Percentiles rank a stretch among this genome's conserved stretches.
phyloP scores from a whole-genome alignment of 1,284 basidiomycete species.

The Papiliotrema laurentii region DNA sequence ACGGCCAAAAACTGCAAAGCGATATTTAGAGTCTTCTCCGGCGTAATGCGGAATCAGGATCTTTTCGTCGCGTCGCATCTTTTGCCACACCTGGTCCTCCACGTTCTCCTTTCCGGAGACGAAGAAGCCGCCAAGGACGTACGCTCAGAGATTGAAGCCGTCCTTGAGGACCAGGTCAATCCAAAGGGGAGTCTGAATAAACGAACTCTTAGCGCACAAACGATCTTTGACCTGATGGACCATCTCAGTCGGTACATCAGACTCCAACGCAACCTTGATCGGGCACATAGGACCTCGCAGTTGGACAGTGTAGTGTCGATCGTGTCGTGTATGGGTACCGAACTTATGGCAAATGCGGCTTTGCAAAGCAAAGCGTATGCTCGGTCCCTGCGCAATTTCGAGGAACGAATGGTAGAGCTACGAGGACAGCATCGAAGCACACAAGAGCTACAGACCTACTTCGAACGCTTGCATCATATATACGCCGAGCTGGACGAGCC shows the following conservation, averaged over 20 bases:
- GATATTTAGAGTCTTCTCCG: constrained; percentile 77
- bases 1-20: constrained; percentile 30
- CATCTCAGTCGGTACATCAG: constrained; percentile 89
- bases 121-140: constrained; percentile 63
- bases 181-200: constrained; percentile 64
- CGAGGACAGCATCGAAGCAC: constrained; percentile 48
- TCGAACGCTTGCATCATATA: constrained; percentile 90
- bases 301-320: constrained; percentile 62
- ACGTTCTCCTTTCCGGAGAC: constrained; percentile 73
- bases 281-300: neutral
- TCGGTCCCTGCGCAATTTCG: constrained; percentile 90
- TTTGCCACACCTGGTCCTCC: constrained; percentile 86
- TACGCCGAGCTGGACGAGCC: constrained; percentile 96
- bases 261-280: constrained; percentile 48
- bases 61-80: constrained; percentile 85
- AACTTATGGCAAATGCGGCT: constrained; percentile 88
- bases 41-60: constrained; percentile 79
- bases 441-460: constrained; percentile 67
- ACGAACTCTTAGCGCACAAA: constrained; percentile 81
- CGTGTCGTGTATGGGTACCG: constrained; percentile 76
- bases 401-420: constrained; percentile 64
- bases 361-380: constrained; percentile 92
- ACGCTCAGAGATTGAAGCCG: constrained; percentile 69
- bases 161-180: constrained; percentile 83
- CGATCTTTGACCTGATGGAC: constrained; percentile 91